phyloP scores from a whole-genome alignment of 768 basidiomycete genomes.

The Termitomyces sp. region DNA sequence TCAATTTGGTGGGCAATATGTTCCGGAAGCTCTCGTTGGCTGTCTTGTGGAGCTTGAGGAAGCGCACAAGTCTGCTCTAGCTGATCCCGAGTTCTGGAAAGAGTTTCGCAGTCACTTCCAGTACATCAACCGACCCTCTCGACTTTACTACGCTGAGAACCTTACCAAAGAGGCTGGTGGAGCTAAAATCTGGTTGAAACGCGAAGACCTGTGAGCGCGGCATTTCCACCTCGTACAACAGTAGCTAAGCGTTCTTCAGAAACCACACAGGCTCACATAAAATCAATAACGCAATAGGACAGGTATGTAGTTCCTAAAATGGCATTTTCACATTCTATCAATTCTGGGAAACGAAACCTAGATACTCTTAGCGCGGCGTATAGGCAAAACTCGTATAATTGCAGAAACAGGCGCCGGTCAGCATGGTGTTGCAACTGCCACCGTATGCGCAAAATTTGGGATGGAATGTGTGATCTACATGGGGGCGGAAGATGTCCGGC shows the following conservation, averaged over 20 bases:
- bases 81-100: conserved; percentile 88
- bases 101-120: conserved; percentile 84
- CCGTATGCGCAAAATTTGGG: conserved; percentile 95
- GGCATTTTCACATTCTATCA: background rate
- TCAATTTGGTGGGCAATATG: conserved; percentile 95
- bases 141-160: conserved; percentile 86
- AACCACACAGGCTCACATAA: conserved; percentile 99
- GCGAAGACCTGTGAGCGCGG: conserved; percentile 76
- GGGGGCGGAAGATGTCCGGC: conserved; percentile 95
- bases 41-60: conserved; percentile 86
- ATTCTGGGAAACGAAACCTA: conserved; percentile 22
- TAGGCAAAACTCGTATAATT: conserved; percentile 96
- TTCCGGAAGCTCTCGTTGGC: conserved; percentile 94
- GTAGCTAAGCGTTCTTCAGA: conserved; percentile 28
- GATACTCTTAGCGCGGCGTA: conserved; percentile 89
- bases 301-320: conserved; percentile 38
- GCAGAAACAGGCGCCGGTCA: conserved; percentile 99
- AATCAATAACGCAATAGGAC: conserved; percentile 98
- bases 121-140: conserved; percentile 94
- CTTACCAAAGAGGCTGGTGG: conserved; percentile 88
- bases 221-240: background rate
- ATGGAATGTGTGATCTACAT: conserved; percentile 96
- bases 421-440: conserved; percentile 98
- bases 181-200: conserved; percentile 96
- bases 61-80: conserved; percentile 82